Base-by-base conservation (phyloP, 2,329 filamentous ascomycete genomes). In the Aspergillus pseudotamarii region DNA sequence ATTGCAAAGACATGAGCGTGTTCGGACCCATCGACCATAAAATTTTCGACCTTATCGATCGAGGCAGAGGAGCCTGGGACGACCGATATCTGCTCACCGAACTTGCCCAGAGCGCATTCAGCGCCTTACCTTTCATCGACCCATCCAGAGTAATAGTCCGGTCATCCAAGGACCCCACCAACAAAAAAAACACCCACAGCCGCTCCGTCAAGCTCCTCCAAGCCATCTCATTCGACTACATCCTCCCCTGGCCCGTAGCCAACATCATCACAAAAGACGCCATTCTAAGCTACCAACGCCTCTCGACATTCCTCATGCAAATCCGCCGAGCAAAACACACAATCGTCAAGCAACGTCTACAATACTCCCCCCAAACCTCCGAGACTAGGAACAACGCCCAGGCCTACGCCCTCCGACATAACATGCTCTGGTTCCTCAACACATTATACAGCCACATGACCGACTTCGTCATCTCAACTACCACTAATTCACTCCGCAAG, bases 1-100 rank as follows among this genome's bases (percentile, higher is more conserved):
- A 97, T 26, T 90, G 91, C 77, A 86, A 86, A 19, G 89, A 97
- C 69, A 91, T 93, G 2, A 85, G 88, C 1, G 80, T 88, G 0
- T 86, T 90, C 1, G 85, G 90, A 54, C 77, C 80, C 0, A 89
- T 97, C 68, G 86, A 90, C 14, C 83, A 84, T 30, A 85, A 85
- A 14, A 76, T 97, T 1, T 97, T 97, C 72, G 86, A 89, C 60
- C 88, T 90, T 56, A 85, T 97, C 51, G 91, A 95, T 68, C 82
- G 76, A 56, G 79, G 79, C 14, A 77, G 83, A 80, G 73, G 76
- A 72, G 77, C 77, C 41, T 97, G 93, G 94, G 89, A 90, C 65
- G 93, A 97, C 74, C 87, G 89, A 23, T 96, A 94, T 72, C 84
- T 91, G 0, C 81, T 97, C 32, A 95, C 91, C 0, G 92, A 94